Percentiles rank a stretch among this genome's conserved stretches.
phyloP scores from a whole-genome alignment of 2,329 filamentous ascomycete genomes.

The Trichoderma sp. region DNA sequence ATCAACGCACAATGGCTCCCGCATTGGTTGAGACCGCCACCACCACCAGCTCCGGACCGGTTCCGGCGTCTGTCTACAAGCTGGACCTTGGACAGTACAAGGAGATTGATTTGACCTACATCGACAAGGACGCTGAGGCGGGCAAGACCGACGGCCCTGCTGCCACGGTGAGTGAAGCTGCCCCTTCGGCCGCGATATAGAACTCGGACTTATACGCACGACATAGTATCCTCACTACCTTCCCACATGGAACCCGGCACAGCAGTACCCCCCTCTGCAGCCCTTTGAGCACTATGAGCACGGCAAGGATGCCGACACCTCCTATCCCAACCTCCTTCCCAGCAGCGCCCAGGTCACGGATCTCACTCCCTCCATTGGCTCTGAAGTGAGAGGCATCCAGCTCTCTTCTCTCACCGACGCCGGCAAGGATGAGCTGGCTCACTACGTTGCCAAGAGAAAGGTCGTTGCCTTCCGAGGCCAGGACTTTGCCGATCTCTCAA shows the following conservation, averaged over 20 bases:
- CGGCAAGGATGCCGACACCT: constrained; percentile 72
- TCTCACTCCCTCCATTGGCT: constrained; percentile 73
- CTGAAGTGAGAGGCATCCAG: constrained; percentile 72
- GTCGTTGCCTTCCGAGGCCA: constrained; percentile 79
- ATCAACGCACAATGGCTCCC: constrained; percentile 33
- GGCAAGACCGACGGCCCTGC: constrained; percentile 37
- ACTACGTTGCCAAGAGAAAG: constrained; percentile 75
- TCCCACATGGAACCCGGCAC: constrained; percentile 69
- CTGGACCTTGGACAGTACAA: constrained; percentile 40
- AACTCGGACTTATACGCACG: not conserved
- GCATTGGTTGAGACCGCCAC: constrained; percentile 31
- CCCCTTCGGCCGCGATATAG: not conserved
- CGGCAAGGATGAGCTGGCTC: constrained; percentile 76
- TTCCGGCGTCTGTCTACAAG: constrained; percentile 31
- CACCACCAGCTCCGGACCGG: constrained; percentile 27
- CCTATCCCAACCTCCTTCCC: constrained; percentile 69
- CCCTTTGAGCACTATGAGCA: constrained; percentile 75
- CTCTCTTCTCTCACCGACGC: constrained; percentile 68
- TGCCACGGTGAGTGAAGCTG: constrained; percentile 37
- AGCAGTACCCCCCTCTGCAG: constrained; percentile 67
- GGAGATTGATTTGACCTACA: constrained; percentile 36
- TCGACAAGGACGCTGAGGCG: constrained; percentile 38
- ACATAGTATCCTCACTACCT: constrained; percentile 71
- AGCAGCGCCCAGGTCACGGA: constrained; percentile 57
- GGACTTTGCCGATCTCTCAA: constrained; percentile 71